Conservation (phyloP, 306 rosid genomes). For the Pterocarpus santalinus region DNA sequence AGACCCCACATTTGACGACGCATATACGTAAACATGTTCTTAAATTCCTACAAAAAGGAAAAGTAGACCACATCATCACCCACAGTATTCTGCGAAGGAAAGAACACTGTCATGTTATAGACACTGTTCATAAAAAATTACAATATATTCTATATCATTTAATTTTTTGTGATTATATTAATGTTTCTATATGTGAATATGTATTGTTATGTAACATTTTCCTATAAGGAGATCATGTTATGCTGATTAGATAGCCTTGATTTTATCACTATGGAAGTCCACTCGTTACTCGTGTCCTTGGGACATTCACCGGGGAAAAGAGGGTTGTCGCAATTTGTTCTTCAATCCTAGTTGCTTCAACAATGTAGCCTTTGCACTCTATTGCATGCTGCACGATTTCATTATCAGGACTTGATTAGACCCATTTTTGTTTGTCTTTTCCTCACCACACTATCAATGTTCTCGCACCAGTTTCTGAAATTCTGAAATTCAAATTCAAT, state of each 20-base stretch:
- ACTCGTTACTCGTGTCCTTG: constrained; percentile 50
- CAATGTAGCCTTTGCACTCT: constrained; percentile 31
- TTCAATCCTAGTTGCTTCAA: constrained; percentile 37
- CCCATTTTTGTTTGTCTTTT: constrained; percentile 26
- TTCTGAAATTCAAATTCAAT: constrained; percentile 29
- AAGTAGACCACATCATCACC: constrained; percentile 50
- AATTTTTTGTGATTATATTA: neutral
- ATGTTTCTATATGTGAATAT: no score
- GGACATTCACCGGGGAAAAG: constrained; percentile 13
- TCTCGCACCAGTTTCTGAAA: constrained; percentile 20
- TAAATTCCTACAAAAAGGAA: constrained; percentile 62
- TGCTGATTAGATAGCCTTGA: constrained; percentile 58
- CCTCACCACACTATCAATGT: constrained; percentile 33
- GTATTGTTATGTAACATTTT: neutral
- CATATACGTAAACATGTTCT: constrained; percentile 48
- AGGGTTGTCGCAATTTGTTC: constrained; percentile 21
- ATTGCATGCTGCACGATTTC: constrained; percentile 29
- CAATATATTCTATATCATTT: neutral
- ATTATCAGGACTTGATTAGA: constrained; percentile 35
- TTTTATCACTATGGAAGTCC: constrained; percentile 56
- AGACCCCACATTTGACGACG: constrained; percentile 63
- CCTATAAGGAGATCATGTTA: constrained; percentile 11
- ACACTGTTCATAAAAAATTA: neutral
- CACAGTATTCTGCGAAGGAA: constrained; percentile 45
- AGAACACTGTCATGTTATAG: constrained; percentile 15